A percentile compares a stretch with the other conserved stretches of the same genome.
Conservation (phyloP, 1,284 basidiomycete genomes). For the Cryptococcus hybrid region DNA sequence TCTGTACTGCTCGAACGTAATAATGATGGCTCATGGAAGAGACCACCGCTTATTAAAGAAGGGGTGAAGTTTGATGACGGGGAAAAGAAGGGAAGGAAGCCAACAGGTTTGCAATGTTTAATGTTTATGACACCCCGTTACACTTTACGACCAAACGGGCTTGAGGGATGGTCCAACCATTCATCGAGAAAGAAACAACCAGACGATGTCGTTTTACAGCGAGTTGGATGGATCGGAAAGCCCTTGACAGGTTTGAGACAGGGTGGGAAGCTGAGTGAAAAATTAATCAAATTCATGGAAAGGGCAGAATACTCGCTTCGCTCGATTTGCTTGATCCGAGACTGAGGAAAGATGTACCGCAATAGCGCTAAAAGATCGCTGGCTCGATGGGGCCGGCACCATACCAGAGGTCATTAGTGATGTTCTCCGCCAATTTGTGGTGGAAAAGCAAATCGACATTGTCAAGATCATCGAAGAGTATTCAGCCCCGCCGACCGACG, state of each 20-base stretch:
- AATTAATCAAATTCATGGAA: conserved; percentile 6
- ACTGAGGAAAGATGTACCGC: neutral
- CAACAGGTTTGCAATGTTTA: neutral
- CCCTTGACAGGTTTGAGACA: conserved; percentile 1
- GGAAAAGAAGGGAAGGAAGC: conserved; percentile 10
- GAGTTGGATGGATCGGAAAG: conserved; percentile 8
- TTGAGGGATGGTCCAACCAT: neutral
- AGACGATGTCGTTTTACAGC: neutral
- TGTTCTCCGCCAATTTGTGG: conserved; percentile 1
- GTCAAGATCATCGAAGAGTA: neutral
- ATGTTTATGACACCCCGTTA: conserved; percentile 1
- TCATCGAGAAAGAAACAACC: neutral
- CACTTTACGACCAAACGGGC: conserved; percentile 6
- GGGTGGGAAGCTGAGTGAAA: conserved; percentile 1
- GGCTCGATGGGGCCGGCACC: conserved; percentile 4
- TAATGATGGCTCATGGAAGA: conserved; percentile 3
- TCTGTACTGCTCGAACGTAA: conserved; percentile 8
- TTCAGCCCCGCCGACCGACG: neutral
- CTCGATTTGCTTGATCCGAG: conserved; percentile 3
- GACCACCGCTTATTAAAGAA: conserved; percentile 6
- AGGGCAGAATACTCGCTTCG: conserved; percentile 1
- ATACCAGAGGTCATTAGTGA: conserved; percentile 7
- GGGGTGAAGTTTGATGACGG: conserved; percentile 8
- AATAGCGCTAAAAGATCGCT: neutral
- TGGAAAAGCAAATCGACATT: conserved; percentile 7